Evolutionary conservation across 2,329 filamentous ascomycete species (phyloP).

Genomic region (Penicillium hordei): DNA sequence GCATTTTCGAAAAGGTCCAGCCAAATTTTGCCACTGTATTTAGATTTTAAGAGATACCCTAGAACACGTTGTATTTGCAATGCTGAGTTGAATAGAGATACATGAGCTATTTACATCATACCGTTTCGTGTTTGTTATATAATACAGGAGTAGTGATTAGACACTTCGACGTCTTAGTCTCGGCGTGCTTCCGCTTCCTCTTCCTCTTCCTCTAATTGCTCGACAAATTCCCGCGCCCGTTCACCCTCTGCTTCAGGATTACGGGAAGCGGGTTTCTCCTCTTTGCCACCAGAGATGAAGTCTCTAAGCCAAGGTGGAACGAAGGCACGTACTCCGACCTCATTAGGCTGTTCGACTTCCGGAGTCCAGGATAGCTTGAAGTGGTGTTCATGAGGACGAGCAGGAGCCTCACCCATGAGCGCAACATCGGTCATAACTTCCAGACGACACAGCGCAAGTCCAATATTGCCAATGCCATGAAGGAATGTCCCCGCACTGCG

Average conservation of each 20-base stretch:
- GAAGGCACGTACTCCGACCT: slow-evolving; percentile 70
- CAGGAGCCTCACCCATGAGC: slow-evolving; percentile 65
- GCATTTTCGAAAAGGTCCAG: neutral
- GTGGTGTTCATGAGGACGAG: slow-evolving; percentile 61
- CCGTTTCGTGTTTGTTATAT: slow-evolving; percentile 17
- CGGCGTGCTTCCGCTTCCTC: slow-evolving; percentile 11
- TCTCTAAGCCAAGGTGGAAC: slow-evolving; percentile 72
- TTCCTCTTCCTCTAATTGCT: slow-evolving; percentile 40
- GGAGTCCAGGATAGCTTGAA: slow-evolving; percentile 58
- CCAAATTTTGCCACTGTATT: neutral
- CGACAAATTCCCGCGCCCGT: slow-evolving; percentile 38
- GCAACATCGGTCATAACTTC: slow-evolving; percentile 85
- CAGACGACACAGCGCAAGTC: slow-evolving; percentile 79
- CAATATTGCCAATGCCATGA: slow-evolving; percentile 76
- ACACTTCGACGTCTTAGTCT: neutral
- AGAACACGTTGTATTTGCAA: slow-evolving; percentile 6
- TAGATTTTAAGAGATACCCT: slow-evolving; percentile 28
- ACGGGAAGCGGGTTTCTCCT: slow-evolving; percentile 37
- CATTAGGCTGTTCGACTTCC: slow-evolving; percentile 45
- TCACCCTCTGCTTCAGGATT: slow-evolving; percentile 29
- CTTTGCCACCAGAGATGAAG: slow-evolving; percentile 41
- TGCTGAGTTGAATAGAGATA: slow-evolving; percentile 15
- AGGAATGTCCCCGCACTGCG: slow-evolving; percentile 81
- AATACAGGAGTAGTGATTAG: slow-evolving; percentile 21
- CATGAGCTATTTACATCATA: slow-evolving; percentile 23